Evolutionary conservation across 768 basidiomycete genomes (phyloP), one percentile per base, ranked within the genome.

Genomic region (Lactarius hatsudake): DNA sequence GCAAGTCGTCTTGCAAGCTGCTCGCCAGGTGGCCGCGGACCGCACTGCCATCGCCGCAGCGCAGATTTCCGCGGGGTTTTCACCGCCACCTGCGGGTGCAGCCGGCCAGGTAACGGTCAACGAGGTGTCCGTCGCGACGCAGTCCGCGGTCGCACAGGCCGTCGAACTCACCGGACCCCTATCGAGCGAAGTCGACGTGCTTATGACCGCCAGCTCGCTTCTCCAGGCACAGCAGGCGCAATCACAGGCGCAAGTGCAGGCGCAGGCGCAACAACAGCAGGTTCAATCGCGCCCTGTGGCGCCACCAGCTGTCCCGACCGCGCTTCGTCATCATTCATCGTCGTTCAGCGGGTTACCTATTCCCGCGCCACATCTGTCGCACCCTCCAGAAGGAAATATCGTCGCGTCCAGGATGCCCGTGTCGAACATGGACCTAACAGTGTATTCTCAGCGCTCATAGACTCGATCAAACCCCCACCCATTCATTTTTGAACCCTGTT

Each of bases 121-220:
- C 64, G 84, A 86, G 64, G 83, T 84, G 26, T 85, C 84, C 6
- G 82, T 82, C 42, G 84, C 83, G 58, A 84, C 92, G 30, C 87
- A 91, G 73, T 84, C 88, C 18, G 92, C 91, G 23, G 91, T 94
- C 67, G 93, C 91, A 40, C 85, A 88, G 73, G 92, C 92, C 45
- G 91, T 94, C 45, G 89, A 88, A 73, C 85, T 87, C 74, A 86
- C 86, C 48, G 89, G 90, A 36, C 84, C 86, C 18, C 76, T 83
- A 51, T 89, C 89, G 42, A 90, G 86, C 62, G 91, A 91, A 72
- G 87, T 93, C 61, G 90, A 93, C 71, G 90, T 93, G 70, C 82
- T 93, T 72, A 86, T 89, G 72, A 87, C 90, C 3, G 90, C 91
- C 48, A 81, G 78, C 69, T 79, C 81, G 54, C 77, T 85, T 61